These are phyloP conservation scores for Neurospora hispaniola DNA, from an alignment of 495 filamentous ascomycete genomes.

Conservation along the genomic window DNA sequence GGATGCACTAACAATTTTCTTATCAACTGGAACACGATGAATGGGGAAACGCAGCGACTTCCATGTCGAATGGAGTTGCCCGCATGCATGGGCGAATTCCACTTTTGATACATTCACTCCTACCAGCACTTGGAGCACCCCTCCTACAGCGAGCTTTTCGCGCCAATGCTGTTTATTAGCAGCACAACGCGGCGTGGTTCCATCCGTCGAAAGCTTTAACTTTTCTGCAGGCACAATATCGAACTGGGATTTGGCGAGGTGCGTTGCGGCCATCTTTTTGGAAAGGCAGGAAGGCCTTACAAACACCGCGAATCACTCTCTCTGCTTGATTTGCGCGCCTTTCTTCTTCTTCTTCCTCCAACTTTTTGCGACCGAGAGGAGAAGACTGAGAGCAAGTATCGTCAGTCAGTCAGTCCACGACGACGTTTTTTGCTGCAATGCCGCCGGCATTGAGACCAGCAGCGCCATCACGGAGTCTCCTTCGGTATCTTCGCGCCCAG, in stretches of 20 bases:
- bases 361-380: background rate
- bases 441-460: conserved; percentile 24
- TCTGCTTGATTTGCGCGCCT: background rate
- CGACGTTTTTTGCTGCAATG: conserved; percentile 14
- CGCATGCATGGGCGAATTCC: background rate
- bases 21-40: background rate
- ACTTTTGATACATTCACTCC: background rate
- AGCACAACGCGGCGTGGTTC: conserved; percentile 3
- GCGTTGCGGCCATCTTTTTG: background rate
- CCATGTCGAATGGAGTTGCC: background rate
- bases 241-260: background rate
- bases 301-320: background rate
- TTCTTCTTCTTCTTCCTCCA: background rate
- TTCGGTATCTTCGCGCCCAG: conserved; percentile 53
- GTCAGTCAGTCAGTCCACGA: background rate
- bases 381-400: background rate
- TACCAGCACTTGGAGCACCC: rapidly evolving
- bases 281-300: background rate
- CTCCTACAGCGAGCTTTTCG: background rate
- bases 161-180: background rate
- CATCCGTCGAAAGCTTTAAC: conserved; percentile 2
- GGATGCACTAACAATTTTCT: background rate
- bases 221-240: background rate
- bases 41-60: background rate
- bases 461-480: conserved; percentile 51